Base-by-base conservation (phyloP, 1,284 basidiomycete species). In the Moesziomyces parantarcticus region DNA sequence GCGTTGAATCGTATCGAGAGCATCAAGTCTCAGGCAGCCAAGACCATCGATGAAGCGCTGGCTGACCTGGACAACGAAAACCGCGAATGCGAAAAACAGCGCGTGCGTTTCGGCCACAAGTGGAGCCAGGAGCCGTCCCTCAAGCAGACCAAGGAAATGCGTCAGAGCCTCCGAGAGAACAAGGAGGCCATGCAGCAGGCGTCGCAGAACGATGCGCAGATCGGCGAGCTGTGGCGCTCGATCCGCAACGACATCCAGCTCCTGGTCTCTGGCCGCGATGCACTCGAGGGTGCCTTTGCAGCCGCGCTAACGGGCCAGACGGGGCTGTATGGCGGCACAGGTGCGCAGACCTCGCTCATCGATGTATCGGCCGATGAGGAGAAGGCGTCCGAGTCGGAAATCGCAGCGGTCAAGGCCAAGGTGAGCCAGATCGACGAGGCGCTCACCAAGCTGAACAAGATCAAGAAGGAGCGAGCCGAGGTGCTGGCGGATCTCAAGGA, bases 401-500 rank as follows among this genome's bases (percentile, higher is more conserved):
- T 63, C 25, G 54, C 58, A 18, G 52, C 56, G 18, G 58, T 80
- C 29, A 57, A 65, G 32, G 58, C 55, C n/a, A 71, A 69, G 21
- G 26, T 81, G 0, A n/a, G 50, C 20, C 61, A 73, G 32, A 75
- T 81, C 47, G 78, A 81, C 39, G 71, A 69, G 29, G 56, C 66
- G 21, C 62, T 81, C 0, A 32, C 41, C 25, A 77, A 75, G 49
- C 64, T 83, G 25, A 71, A 74, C 53, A 75, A 77, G 59, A 71
- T 83, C 63, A 78, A 82, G 26, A 67, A 69, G 50, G 95, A 98
- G 84, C 87, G 96, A 40, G 89, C 88, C 21, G 92, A 94, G 65
- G 90, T 94, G 0, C 86, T 99, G 48, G 93, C 92, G 82, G 94
- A 98, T 82, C 87, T 99, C 49, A 98, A 98, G 84, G 93, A 97